Percentiles rank a stretch among this genome's conserved stretches.
Evolutionary conservation across 345 rosid genomes (phyloP).

Genomic region (Bretschneidera sinensis): DNA sequence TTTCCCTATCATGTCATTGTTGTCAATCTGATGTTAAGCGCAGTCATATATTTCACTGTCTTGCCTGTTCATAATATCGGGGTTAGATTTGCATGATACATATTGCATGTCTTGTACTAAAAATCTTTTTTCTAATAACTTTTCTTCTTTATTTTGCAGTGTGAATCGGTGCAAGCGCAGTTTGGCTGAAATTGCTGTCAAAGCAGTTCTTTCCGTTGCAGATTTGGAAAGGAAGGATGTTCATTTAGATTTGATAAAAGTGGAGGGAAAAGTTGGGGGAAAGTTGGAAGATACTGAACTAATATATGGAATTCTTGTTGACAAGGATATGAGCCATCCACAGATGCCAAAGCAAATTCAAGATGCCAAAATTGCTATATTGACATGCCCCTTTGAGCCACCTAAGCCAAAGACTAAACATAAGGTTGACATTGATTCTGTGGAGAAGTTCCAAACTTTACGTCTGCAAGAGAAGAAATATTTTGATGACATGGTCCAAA

Average conservation of each 20-base stretch:
- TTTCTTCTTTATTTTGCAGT: constrained; percentile 36
- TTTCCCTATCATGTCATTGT: no score
- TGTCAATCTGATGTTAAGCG: no score
- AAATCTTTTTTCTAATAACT: not conserved
- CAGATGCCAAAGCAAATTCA: constrained; percentile 95
- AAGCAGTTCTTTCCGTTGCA: constrained; percentile 93
- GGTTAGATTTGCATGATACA: not conserved
- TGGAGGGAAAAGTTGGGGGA: constrained; percentile 94
- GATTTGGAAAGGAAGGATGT: constrained; percentile 95
- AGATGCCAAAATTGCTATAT: constrained; percentile 91
- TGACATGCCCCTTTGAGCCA: constrained; percentile 98
- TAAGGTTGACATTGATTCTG: constrained; percentile 97
- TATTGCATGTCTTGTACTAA: not conserved
- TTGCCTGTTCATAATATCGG: no score
- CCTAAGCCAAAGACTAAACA: constrained; percentile 99
- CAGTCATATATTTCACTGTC: no score
- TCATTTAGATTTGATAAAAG: constrained; percentile 85
- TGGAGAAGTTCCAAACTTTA: constrained; percentile 88
- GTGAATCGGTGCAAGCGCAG: constrained; percentile 87
- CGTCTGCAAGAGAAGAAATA: constrained; percentile 90
- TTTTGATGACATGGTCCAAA: constrained; percentile 94
- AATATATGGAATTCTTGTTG: constrained; percentile 76
- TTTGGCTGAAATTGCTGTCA: constrained; percentile 95
- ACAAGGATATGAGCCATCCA: constrained; percentile 97
- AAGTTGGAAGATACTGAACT: constrained; percentile 90